A percentile compares a stretch with the other conserved stretches of the same genome.
phyloP scores from a whole-genome alignment of 164 flowering plant genomes.

The Hamamelis virginiana region DNA sequence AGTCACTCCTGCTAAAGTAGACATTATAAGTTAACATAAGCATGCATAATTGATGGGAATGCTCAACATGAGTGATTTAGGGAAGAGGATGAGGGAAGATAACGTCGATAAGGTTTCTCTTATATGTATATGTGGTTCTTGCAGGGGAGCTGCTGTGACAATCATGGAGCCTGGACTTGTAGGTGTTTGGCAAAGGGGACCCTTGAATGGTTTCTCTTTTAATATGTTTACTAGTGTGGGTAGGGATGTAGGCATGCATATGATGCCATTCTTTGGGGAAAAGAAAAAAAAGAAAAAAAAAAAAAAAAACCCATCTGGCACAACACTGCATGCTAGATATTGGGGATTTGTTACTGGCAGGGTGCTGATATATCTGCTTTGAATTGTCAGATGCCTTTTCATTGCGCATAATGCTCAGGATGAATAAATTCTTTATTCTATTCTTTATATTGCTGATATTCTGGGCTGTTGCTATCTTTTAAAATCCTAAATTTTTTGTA shows the following conservation, averaged over 20 bases:
- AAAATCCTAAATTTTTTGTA: slow-evolving; percentile 10
- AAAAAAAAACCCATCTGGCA: no score
- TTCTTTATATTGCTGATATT: slow-evolving; percentile 26
- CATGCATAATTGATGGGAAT: slow-evolving; percentile 37
- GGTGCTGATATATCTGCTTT: slow-evolving; percentile 30
- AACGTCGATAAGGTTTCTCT: slow-evolving; percentile 75
- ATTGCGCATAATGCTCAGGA: slow-evolving; percentile 28
- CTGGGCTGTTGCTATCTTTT: slow-evolving; percentile 16
- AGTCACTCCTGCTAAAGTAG: slow-evolving; percentile 14
- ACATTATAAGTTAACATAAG: slow-evolving; percentile 11
- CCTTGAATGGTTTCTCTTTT: slow-evolving; percentile 49
- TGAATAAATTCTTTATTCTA: slow-evolving; percentile 26
- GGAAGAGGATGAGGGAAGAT: slow-evolving; percentile 56
- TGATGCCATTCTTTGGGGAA: slow-evolving; percentile 7
- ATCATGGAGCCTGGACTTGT: slow-evolving; percentile 79
- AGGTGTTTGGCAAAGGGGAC: slow-evolving; percentile 62
- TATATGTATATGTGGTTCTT: slow-evolving; percentile 94
- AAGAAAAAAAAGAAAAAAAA: no score
- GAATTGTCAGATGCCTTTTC: slow-evolving; percentile 31
- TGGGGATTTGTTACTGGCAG: slow-evolving; percentile 13
- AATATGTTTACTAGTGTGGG: slow-evolving; percentile 49
- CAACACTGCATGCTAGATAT: slow-evolving; percentile 15
- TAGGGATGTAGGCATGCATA: slow-evolving; percentile 43
- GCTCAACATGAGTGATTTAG: slow-evolving; percentile 29
- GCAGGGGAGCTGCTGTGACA: slow-evolving; percentile 93